Percentiles rank a stretch among this genome's conserved stretches.
These are phyloP conservation scores for Fusarium cyanostomum DNA, from an alignment of 2,329 filamentous ascomycete species.

Conservation along the genomic window DNA sequence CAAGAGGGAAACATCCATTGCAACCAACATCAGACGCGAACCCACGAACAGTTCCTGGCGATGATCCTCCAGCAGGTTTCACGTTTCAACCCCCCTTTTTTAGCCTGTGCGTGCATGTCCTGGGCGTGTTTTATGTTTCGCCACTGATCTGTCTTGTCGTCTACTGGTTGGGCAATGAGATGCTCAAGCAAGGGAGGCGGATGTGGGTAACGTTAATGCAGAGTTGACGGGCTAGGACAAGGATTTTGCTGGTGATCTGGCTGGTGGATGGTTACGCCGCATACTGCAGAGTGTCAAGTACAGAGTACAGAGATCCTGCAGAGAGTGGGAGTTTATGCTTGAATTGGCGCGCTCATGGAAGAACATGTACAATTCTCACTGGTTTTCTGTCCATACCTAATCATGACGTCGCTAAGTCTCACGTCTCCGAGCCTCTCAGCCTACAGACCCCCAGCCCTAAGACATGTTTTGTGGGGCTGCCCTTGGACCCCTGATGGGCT, in stretches of 20 bases:
- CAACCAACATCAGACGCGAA: slow-evolving; percentile 17
- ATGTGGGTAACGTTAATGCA: slow-evolving; percentile 29
- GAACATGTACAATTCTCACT: neutral
- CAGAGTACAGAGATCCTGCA: neutral
- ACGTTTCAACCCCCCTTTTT: slow-evolving; percentile 32
- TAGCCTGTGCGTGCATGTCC: neutral
- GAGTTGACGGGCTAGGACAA: slow-evolving; percentile 14
- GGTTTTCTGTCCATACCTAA: neutral
- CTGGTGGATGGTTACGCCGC: slow-evolving; percentile 12
- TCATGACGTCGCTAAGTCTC: slow-evolving; percentile 14
- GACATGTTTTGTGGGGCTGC: slow-evolving; percentile 23
- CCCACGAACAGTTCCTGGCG: neutral
- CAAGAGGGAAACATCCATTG: neutral
- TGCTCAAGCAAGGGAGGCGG: slow-evolving; percentile 15
- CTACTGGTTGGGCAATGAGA: neutral
- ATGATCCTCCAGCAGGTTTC: slow-evolving; percentile 25
- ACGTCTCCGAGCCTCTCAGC: slow-evolving; percentile 9
- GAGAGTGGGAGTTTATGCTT: neutral
- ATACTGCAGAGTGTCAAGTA: no score
- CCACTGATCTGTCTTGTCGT: slow-evolving; percentile 4
- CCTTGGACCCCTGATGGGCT: slow-evolving; percentile 21
- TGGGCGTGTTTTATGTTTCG: slow-evolving; percentile 6
- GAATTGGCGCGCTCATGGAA: neutral
- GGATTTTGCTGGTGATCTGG: neutral
- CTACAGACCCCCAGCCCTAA: slow-evolving; percentile 18